Evolutionary conservation across 495 filamentous ascomycete genomes (phyloP).

Genomic region (Cenococcum geophilum): DNA sequence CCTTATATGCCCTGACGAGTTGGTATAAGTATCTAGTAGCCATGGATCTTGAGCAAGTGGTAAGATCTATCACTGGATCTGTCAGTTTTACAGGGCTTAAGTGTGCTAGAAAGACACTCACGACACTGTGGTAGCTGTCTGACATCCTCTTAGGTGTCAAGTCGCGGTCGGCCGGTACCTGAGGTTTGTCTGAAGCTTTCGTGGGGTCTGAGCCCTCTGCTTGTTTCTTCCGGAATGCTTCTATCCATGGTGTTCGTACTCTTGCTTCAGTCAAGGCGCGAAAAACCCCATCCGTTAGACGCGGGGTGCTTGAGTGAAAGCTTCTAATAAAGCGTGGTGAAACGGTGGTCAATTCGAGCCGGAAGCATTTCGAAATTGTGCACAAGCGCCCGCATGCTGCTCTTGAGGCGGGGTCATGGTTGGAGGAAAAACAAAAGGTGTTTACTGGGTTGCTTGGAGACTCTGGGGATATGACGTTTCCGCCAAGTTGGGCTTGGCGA

Average conservation of each 20-base stretch:
- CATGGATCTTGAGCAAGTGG: constrained; percentile 64
- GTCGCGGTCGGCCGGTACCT: constrained; percentile 42
- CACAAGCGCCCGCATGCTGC: not conserved
- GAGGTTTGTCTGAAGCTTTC: constrained; percentile 29
- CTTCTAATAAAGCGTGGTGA: constrained; percentile 3
- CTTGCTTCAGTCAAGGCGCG: constrained; percentile 49
- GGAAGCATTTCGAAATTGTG: not conserved
- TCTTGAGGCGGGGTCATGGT: not conserved
- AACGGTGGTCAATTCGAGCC: not conserved
- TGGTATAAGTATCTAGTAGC: constrained; percentile 64
- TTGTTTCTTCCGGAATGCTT: constrained; percentile 52
- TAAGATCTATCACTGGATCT: constrained; percentile 45
- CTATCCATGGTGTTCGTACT: constrained; percentile 65
- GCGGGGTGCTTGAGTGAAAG: constrained; percentile 24
- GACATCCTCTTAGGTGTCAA: constrained; percentile 58
- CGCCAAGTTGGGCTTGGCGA: no score
- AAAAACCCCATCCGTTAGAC: constrained; percentile 48
- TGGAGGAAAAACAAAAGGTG: not conserved
- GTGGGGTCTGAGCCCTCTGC: constrained; percentile 37
- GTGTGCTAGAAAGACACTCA: constrained; percentile 36
- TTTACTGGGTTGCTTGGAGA: not conserved
- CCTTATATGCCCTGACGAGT: constrained; percentile 57
- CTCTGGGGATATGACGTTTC: not conserved
- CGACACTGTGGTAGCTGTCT: constrained; percentile 58
- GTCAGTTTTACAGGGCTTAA: constrained; percentile 17